A percentile compares a stretch with the other conserved stretches of the same genome.
Conservation (phyloP, 441 rosid species). For the Pelargonium cotyledonis region DNA sequence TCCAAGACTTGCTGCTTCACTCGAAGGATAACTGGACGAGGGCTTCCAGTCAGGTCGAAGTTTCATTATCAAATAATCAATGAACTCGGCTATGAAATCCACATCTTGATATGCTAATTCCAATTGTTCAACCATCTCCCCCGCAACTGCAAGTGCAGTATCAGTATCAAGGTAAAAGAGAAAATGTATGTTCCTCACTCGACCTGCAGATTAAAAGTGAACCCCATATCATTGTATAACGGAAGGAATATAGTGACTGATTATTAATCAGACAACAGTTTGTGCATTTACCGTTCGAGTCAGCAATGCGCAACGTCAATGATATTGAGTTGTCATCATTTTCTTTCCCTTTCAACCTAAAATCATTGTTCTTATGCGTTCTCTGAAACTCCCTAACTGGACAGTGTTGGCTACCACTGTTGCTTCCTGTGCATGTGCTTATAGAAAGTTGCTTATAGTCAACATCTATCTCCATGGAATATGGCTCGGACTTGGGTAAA, state of each 20-base stretch:
- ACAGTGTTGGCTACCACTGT: conserved; percentile 22
- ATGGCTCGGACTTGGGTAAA: conserved; percentile 28
- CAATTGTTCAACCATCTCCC: conserved; percentile 86
- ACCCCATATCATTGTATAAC: neutral
- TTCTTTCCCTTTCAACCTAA: conserved; percentile 72
- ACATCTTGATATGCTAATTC: conserved; percentile 71
- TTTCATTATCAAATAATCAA: conserved; percentile 47
- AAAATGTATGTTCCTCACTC: conserved; percentile 70
- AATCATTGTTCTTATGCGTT: conserved; percentile 42
- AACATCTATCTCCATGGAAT: conserved; percentile 37
- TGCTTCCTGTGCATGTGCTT: conserved; percentile 24
- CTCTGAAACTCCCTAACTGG: conserved; percentile 24
- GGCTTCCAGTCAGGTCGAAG: conserved; percentile 43
- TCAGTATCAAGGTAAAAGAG: conserved; percentile 66
- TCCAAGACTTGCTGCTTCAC: conserved; percentile 21
- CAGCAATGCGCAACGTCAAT: conserved; percentile 69
- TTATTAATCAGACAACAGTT: conserved; percentile 4
- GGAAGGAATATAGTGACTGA: neutral
- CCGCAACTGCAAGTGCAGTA: conserved; percentile 75
- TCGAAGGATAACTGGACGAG: conserved; percentile 16
- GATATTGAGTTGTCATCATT: conserved; percentile 65
- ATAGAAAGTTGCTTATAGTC: conserved; percentile 34
- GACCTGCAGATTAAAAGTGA: conserved; percentile 33
- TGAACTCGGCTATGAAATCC: conserved; percentile 50
- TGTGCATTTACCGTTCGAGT: conserved; percentile 51